Conservation (phyloP, 2,329 filamentous ascomycete species). For the Exserohilum rostratum region DNA sequence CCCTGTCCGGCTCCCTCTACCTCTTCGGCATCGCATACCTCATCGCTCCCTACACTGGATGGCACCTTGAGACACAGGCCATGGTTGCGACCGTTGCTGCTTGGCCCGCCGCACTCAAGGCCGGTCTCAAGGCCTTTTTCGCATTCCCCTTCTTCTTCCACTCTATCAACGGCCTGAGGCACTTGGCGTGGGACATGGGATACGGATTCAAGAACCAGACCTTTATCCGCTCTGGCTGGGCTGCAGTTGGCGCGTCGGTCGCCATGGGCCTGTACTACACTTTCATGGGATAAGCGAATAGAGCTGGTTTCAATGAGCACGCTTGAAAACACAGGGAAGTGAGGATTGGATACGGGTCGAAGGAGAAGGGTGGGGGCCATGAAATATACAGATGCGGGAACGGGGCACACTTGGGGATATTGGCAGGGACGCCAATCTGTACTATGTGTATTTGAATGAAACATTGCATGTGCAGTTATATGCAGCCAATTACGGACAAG, state of each 20-base stretch:
- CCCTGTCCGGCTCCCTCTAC: constrained; percentile 77
- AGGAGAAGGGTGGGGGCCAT: not conserved
- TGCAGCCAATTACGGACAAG: not conserved
- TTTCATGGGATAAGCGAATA: constrained; percentile 21
- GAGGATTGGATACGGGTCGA: not conserved
- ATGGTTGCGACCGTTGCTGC: constrained; percentile 69
- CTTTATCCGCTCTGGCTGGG: constrained; percentile 70
- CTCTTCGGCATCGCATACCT: constrained; percentile 82
- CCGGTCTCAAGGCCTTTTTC: constrained; percentile 63
- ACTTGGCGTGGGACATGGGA: constrained; percentile 73
- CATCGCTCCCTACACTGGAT: constrained; percentile 74
- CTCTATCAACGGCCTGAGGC: constrained; percentile 70
- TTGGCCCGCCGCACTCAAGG: constrained; percentile 65
- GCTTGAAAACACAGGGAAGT: not conserved
- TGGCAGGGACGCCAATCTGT: constrained; percentile 1
- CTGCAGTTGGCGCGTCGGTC: constrained; percentile 63
- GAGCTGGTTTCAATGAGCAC: not conserved
- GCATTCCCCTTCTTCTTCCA: constrained; percentile 73
- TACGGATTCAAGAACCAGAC: constrained; percentile 66
- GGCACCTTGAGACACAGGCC: constrained; percentile 69
- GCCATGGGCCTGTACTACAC: constrained; percentile 44
- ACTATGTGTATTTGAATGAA: constrained; percentile 8
- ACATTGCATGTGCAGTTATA: constrained; percentile 15
- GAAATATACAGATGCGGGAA: not conserved
- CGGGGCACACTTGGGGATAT: not conserved